Evolutionary conservation across 257 asterid species (phyloP), one percentile per base, ranked within the genome.

Genomic region (Mentha longifolia): DNA sequence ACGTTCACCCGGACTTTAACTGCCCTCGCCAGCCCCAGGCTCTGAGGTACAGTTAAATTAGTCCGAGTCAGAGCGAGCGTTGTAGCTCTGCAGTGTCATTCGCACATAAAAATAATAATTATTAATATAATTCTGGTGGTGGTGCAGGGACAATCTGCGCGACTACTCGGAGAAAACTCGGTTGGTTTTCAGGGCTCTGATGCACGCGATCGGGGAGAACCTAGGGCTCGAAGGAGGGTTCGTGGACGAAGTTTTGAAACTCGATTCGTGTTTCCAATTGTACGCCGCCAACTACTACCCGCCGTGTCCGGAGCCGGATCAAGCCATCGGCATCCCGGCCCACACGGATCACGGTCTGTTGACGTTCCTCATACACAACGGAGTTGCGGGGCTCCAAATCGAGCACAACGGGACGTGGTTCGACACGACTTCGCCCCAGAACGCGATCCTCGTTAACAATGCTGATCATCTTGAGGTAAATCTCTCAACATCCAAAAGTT

Each of bases 281-380:
- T 85, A 42, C 22, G 68, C 55, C 1, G 68, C 68, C 2, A 63
- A 75, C 41, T 73, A 60, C 52, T 85, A 85, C 11, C 90, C 90
- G 20, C 78, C 70, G 3, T 85, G 90, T 60, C 87, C 87, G 0
- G 68, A 85, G 61, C 90, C 90, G 3, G 87, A 85, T 61, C 87
- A 73, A 22, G 79, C 90, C 11, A 82, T 85, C 68, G 90, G 90
- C 9, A 16, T 85, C 71, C 90, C 87, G 16, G 61, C 90, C 0
- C 90, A 85, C 25, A 82, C 87, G 2, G 90, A 85, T 69, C 80
- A 73, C 41, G 41, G 55, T 39, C 56, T 63, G 22, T 39, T 63
- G 2, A 63, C 56, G 2, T 63, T 63, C 4, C 69, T 63, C 69
- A 63, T 63, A 42, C 69, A 63, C 69, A 63, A 63, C 5, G 56